These are phyloP conservation scores for Penicillium hesseltinei DNA, from an alignment of 2,329 filamentous ascomycete genomes.

Conservation along the genomic window DNA sequence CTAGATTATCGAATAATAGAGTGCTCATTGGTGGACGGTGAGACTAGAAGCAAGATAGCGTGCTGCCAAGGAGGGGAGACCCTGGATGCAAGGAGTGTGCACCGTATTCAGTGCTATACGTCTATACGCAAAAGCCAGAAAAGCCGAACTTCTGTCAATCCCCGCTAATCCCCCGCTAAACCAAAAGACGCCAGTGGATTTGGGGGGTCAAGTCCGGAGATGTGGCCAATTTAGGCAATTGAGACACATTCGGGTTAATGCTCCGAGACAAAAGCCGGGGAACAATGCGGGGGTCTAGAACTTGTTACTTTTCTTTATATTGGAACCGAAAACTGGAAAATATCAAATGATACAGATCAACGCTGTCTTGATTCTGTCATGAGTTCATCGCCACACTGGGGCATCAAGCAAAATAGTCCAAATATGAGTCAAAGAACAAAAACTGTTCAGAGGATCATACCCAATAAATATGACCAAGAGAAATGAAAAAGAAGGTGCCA, in stretches of 20 bases:
- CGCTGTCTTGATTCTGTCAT: constrained; percentile 18
- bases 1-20: not conserved
- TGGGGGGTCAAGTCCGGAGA: not conserved
- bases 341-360: constrained; percentile 3
- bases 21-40: not conserved
- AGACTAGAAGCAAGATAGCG: not conserved
- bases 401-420: not conserved
- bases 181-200: not conserved
- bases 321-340: not conserved
- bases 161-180: not conserved
- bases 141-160: not conserved
- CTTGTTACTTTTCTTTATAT: not conserved
- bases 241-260: constrained; percentile 2
- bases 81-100: not conserved
- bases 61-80: not conserved
- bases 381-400: constrained; percentile 8
- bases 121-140: not conserved
- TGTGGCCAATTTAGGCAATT: not conserved
- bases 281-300: constrained; percentile 3
- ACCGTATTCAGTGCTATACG: not conserved
- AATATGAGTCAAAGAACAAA: not conserved
- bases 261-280: constrained; percentile 8
- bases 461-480: constrained; percentile 14
- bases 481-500: constrained; percentile 8
- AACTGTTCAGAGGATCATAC: constrained; percentile 12